Conservation (phyloP, 2,329 filamentous ascomycete genomes). For the Anisogramma anomala region DNA sequence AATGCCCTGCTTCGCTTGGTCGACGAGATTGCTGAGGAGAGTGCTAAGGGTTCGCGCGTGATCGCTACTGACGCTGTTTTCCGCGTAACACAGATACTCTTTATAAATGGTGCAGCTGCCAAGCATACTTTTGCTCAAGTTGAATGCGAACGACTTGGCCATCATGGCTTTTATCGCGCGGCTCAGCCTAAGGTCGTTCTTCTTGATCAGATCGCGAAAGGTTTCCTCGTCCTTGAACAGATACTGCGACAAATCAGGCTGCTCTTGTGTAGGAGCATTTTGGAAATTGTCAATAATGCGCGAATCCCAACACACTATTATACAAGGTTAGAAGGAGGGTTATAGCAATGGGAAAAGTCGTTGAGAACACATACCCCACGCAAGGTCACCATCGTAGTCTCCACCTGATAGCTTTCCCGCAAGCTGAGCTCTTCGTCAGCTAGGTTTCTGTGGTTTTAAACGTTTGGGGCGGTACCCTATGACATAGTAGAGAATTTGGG, state of each 20-base stretch:
- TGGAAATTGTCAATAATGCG: conserved; percentile 53
- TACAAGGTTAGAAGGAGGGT: too few species aligned
- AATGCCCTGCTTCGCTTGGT: conserved; percentile 45
- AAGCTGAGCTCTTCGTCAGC: too few species aligned
- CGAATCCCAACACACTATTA: conserved; percentile 63
- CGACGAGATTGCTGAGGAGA: conserved; percentile 43
- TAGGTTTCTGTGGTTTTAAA: too few species aligned
- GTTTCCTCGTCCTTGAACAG: conserved; percentile 37
- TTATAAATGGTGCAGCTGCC: conserved; percentile 55
- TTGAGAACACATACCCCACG: too few species aligned
- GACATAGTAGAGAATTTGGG: too few species aligned
- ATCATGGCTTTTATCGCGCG: conserved; percentile 36
- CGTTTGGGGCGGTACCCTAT: too few species aligned
- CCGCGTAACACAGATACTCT: conserved; percentile 49
- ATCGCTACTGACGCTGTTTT: conserved; percentile 34
- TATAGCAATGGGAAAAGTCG: too few species aligned
- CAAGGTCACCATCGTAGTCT: conserved; percentile 71
- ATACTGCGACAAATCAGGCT: conserved; percentile 35
- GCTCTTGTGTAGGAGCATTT: conserved; percentile 42
- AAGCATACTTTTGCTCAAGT: conserved; percentile 43
- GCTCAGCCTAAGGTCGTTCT: conserved; percentile 15
- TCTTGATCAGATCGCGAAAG: conserved; percentile 32
- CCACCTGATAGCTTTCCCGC: conserved; percentile 65
- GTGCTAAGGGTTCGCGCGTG: conserved; percentile 38
- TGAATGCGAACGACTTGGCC: conserved; percentile 43